Evolutionary conservation across 2,329 filamentous ascomycete species (phyloP).

Genomic region (Colletotrichum sp.): DNA sequence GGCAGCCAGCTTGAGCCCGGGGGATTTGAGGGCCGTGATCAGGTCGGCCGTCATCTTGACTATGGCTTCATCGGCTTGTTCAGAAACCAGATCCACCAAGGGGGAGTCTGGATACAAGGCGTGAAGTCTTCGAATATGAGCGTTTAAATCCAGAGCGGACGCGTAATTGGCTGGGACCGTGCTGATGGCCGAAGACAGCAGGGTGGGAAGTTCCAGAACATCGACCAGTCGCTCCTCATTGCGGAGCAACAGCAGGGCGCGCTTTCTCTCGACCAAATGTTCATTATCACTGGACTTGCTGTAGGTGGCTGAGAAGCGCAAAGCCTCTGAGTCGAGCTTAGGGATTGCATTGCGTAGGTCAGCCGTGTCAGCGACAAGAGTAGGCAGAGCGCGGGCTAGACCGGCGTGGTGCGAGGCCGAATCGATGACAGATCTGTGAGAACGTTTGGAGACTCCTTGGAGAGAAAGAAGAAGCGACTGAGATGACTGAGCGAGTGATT

Average conservation of each 20-base stretch:
- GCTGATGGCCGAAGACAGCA: constrained; percentile 81
- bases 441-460: constrained; percentile 88
- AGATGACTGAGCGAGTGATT: constrained; percentile 79
- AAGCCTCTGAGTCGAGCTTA: constrained; percentile 77
- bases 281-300: constrained; percentile 74
- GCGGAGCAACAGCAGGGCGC: constrained; percentile 79
- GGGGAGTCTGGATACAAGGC: constrained; percentile 81
- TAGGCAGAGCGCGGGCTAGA: constrained; percentile 74
- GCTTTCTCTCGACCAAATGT: constrained; percentile 75
- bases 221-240: constrained; percentile 92
- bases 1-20: constrained; percentile 84
- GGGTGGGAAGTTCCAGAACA: constrained; percentile 85
- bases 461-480: constrained; percentile 84
- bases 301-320: constrained; percentile 83
- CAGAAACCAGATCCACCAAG: constrained; percentile 74
- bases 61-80: constrained; percentile 86
- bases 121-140: constrained; percentile 89
- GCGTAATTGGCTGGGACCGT: constrained; percentile 77
- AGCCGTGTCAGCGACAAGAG: constrained; percentile 67
- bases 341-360: constrained; percentile 77
- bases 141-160: constrained; percentile 87
- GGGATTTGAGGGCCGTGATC: constrained; percentile 76
- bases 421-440: constrained; percentile 82
- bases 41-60: constrained; percentile 87
- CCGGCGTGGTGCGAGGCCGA: constrained; percentile 81